Conservation (phyloP, 140 eudicot genomes). For the Bidens hawaiensis region DNA sequence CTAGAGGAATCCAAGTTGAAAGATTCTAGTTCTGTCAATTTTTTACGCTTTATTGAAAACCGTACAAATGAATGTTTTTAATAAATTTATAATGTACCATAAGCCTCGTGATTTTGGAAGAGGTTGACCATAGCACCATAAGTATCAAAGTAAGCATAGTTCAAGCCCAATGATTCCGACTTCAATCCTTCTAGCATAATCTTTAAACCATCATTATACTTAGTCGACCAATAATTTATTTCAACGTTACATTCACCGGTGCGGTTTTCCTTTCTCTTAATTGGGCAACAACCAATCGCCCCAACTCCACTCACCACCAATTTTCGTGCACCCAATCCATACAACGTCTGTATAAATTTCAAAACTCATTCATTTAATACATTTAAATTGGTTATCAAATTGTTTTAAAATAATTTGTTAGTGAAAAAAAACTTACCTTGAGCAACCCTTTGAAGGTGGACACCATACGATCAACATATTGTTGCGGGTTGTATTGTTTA, state of each 20-base stretch:
- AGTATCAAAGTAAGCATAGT: constrained; percentile 56
- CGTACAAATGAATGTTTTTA: background rate
- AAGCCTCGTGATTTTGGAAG: constrained; percentile 44
- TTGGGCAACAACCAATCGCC: constrained; percentile 61
- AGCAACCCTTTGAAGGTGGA: constrained; percentile 38
- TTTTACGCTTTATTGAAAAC: background rate
- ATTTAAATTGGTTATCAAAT: background rate
- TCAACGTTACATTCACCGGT: constrained; percentile 41
- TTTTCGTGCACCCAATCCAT: constrained; percentile 35
- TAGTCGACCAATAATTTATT: constrained; percentile 45
- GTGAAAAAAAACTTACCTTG: constrained; percentile 39
- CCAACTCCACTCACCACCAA: constrained; percentile 37
- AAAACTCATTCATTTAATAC: background rate
- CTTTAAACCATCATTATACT: constrained; percentile 43
- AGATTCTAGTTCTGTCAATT: no score
- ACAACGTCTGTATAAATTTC: constrained; percentile 11
- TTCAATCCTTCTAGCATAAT: constrained; percentile 30
- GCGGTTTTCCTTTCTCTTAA: constrained; percentile 34
- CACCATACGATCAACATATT: constrained; percentile 54
- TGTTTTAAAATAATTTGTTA: background rate
- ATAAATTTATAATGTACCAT: constrained; percentile 39
- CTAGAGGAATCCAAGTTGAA: no score
- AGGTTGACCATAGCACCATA: constrained; percentile 45
- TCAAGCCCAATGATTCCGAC: constrained; percentile 32
- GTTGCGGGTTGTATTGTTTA: constrained; percentile 40